Conservation (phyloP, 805 yeast species). For the Starmerella khaoyaiensis region DNA sequence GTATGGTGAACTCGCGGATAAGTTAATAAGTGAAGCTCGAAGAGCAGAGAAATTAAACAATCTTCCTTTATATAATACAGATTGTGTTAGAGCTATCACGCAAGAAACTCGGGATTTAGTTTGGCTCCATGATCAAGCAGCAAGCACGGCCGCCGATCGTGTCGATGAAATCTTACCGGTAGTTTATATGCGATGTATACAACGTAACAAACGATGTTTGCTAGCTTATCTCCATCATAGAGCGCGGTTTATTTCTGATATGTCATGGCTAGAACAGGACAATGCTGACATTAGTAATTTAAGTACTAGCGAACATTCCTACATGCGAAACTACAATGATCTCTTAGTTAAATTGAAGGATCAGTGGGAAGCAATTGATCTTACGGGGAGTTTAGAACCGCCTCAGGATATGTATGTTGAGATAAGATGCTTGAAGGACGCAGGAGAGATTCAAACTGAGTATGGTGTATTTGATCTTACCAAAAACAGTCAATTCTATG, state of each 20-base stretch:
- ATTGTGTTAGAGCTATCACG: constrained; percentile 51
- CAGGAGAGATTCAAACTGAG: constrained; percentile 95
- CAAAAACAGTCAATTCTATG: constrained; percentile 88
- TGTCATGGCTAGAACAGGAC: constrained; percentile 49
- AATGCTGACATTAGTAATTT: constrained; percentile 34
- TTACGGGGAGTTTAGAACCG: constrained; percentile 80
- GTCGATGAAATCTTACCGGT: constrained; percentile 32
- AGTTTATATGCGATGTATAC: constrained; percentile 61
- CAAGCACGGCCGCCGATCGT: constrained; percentile 35
- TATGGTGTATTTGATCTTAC: constrained; percentile 85
- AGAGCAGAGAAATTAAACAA: constrained; percentile 53
- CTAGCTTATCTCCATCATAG: constrained; percentile 70
- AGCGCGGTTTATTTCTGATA: constrained; percentile 49
- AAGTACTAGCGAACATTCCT: constrained; percentile 71
- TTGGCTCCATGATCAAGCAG: constrained; percentile 39
- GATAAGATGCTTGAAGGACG: constrained; percentile 83
- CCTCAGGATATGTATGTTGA: constrained; percentile 87
- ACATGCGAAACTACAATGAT: constrained; percentile 56
- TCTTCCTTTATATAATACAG: constrained; percentile 60
- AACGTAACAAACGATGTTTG: constrained; percentile 80
- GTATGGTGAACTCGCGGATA: constrained; percentile 83
- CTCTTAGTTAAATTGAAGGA: constrained; percentile 65
- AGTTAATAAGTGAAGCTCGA: constrained; percentile 75
- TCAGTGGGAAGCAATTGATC: constrained; percentile 65
- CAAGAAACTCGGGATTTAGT: constrained; percentile 46